These are phyloP conservation scores for Ustilago trichophora DNA, from an alignment of 1,284 basidiomycete species.

Conservation along the genomic window DNA sequence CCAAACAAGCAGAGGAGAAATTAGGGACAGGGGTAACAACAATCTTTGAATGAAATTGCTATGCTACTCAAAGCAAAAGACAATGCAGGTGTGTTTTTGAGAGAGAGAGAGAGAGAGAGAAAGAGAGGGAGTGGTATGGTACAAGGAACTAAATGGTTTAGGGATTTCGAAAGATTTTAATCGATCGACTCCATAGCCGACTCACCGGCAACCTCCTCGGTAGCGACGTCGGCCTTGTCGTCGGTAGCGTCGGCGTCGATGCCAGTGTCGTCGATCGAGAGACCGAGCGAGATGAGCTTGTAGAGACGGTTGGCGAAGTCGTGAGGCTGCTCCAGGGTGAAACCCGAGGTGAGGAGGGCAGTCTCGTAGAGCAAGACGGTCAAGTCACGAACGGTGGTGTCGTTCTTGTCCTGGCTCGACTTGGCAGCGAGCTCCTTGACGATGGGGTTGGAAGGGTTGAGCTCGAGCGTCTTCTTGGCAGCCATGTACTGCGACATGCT, in stretches of 20 bases:
- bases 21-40: no score
- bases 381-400: constrained; percentile 92
- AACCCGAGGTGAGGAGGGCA: constrained; percentile 77
- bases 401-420: constrained; percentile 94
- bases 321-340: constrained; percentile 92
- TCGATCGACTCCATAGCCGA: constrained; percentile 66
- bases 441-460: constrained; percentile 93
- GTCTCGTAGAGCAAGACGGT: constrained; percentile 97
- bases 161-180: constrained; percentile 43
- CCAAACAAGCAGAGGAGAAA: no score
- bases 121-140: no score
- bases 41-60: no score
- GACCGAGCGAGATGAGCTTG: constrained; percentile 86
- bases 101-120: no score
- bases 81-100: no score
- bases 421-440: constrained; percentile 95
- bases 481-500: constrained; percentile 99
- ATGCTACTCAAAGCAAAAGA: no score
- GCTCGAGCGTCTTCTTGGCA: constrained; percentile 94
- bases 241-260: constrained; percentile 36
- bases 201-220: constrained; percentile 61
- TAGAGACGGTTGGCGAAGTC: constrained; percentile 95
- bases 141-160: background rate
- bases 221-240: constrained; percentile 41
- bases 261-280: constrained; percentile 69